Evolutionary conservation across 768 basidiomycete species (phyloP).

Genomic region (Lanmaoa rubissima): DNA sequence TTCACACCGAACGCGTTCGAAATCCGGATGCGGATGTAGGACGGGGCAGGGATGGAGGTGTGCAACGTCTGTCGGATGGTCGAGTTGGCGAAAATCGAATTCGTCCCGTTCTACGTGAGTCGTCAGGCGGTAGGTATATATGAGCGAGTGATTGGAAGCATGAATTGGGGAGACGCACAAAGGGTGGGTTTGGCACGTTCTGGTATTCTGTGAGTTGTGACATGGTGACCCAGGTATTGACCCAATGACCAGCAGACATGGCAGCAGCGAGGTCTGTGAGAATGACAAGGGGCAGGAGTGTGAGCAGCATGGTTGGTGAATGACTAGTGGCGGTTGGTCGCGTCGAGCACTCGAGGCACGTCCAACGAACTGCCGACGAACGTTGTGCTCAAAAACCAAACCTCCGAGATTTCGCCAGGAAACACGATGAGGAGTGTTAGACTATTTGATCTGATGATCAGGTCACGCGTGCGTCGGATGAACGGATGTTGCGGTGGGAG

Average conservation of each 20-base stretch:
- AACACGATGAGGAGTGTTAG: not conserved
- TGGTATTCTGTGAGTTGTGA: slow-evolving; percentile 2
- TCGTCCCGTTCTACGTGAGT: not conserved
- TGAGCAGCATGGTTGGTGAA: not conserved
- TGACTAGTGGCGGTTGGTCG: not conserved
- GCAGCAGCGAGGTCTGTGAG: not conserved
- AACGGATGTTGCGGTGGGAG: not conserved
- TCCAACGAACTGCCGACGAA: not conserved
- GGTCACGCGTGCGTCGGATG: not conserved
- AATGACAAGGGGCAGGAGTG: not conserved
- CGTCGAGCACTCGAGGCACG: not conserved
- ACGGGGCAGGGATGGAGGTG: too few species aligned
- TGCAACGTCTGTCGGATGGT: too few species aligned
- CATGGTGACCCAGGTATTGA: slow-evolving; percentile 8
- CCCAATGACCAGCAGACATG: not conserved
- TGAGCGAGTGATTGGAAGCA: too few species aligned
- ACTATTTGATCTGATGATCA: not conserved
- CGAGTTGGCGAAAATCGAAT: not conserved
- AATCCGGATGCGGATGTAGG: not conserved
- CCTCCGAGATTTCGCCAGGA: not conserved
- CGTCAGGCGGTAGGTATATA: slow-evolving; percentile 3
- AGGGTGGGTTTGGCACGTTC: slow-evolving; percentile 19
- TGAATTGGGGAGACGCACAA: too few species aligned
- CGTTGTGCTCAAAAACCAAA: not conserved
- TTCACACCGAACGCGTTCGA: not conserved